Evolutionary conservation across 2,329 filamentous ascomycete genomes (phyloP), one percentile per base, ranked within the genome.

Genomic region (Sporothrix euskadiensis): DNA sequence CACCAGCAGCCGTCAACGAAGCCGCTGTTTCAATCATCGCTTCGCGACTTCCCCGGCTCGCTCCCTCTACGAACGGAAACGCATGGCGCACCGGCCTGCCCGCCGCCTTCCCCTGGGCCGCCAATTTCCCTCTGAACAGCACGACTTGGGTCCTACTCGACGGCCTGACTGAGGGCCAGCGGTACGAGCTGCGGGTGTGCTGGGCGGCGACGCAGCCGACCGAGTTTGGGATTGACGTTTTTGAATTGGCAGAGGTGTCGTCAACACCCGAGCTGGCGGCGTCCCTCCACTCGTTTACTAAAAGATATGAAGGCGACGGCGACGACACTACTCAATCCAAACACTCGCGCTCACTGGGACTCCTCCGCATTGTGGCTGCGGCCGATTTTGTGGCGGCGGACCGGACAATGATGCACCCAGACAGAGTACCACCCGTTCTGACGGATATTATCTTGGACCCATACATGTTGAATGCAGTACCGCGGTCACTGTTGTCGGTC

Each of bases 181-280:
- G 94, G 76, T 98, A 98, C 85, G 96, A 99, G 84, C 88, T 97
- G 68, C 90, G 96, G 72, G 86, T 98, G 74, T 98, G 95, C 83
- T 99, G 95, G 94, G 87, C 94, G 74, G 96, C 96, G 56, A 96
- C 91, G 94, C 92, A 97, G 90, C 95, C 95, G 61, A 97, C 94
- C 0, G 83, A 87, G 32, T 97, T 98, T 83, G 85, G 84, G 75
- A 84, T 98, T 30, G 85, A 90, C 74, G 89, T 90, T 0, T 89
- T 90, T 80, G 83, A 90, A 47, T 79, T 94, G 16, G 80, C 86
- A 30, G 81, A 86, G 32, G 88, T 93, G 70, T 89, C 92, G 77
- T 84, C 88, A 59, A 87, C 86, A 0, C 86, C 90, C 4, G 83
- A 86, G 10, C 85, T 97, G 39, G 84, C 92, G 75, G 84, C 88